Conservation (phyloP, 371 early-diverging fungal species). For the Paramicrosporidium saccamoebae region DNA sequence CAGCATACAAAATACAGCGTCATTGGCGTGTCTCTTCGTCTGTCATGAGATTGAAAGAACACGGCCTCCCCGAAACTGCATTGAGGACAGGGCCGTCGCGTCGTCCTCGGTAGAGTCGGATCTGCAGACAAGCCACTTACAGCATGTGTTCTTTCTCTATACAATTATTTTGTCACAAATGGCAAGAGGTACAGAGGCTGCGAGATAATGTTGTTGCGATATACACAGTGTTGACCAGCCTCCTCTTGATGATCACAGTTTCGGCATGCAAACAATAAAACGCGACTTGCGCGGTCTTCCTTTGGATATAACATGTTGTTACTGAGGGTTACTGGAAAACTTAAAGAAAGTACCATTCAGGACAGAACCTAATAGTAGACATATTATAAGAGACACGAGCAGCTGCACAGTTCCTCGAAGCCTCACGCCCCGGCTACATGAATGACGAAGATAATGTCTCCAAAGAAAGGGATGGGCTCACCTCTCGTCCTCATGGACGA, state of each 20-base stretch:
- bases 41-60: conserved; percentile 61
- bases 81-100: conserved; percentile 16
- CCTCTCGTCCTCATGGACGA: neutral
- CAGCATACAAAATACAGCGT: conserved; percentile 67
- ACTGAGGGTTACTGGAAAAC: conserved; percentile 8
- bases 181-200: conserved; percentile 8
- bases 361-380: conserved; percentile 33
- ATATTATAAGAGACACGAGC: no score
- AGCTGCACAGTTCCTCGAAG: no score
- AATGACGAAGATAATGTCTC: neutral
- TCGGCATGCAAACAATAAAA: conserved; percentile 59
- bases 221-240: conserved; percentile 44
- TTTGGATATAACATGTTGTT: conserved; percentile 86
- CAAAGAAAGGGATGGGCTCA: conserved; percentile 1
- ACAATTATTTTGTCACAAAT: neutral
- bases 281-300: conserved; percentile 30
- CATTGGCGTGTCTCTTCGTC: conserved; percentile 58
- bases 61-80: conserved; percentile 46
- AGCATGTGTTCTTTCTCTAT: conserved; percentile 33
- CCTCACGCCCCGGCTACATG: no score
- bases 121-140: conserved; percentile 41
- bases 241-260: conserved; percentile 68
- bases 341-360: conserved; percentile 13
- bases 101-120: conserved; percentile 40
- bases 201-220: conserved; percentile 47